Conservation (phyloP, 108 stramenopile genomes). For the Cyclotella choctawhatcheeana region DNA sequence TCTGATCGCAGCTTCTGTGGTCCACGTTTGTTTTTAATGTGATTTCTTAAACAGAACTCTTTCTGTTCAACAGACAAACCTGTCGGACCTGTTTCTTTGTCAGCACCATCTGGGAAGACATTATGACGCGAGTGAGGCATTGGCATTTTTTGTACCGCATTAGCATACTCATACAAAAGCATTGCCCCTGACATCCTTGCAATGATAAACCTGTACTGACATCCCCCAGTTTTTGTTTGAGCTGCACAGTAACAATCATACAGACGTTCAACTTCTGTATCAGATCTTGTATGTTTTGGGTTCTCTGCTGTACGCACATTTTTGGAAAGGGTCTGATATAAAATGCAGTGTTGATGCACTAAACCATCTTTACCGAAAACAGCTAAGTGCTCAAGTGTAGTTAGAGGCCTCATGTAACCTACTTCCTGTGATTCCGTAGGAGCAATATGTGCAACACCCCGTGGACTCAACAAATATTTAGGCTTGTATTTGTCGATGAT, state of each 20-base stretch:
- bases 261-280: neutral
- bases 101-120: neutral
- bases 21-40: neutral
- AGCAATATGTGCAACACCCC: neutral
- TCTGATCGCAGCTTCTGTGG: neutral
- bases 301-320: neutral
- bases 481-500: no score
- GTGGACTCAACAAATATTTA: neutral
- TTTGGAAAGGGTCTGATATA: neutral
- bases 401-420: neutral
- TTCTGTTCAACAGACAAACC: neutral
- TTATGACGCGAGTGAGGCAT: neutral
- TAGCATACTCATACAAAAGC: neutral
- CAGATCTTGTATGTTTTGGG: neutral
- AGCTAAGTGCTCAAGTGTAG: neutral
- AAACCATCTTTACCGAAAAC: neutral
- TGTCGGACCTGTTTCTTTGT: neutral
- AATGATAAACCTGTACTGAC: neutral
- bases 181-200: neutral
- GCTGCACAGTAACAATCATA: neutral
- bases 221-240: no score
- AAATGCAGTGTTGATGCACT: neutral
- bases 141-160: no score
- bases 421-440: neutral
- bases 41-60: neutral